phyloP scores from a whole-genome alignment of 2,329 filamentous ascomycete genomes.

The Nectriaceae sp. region DNA sequence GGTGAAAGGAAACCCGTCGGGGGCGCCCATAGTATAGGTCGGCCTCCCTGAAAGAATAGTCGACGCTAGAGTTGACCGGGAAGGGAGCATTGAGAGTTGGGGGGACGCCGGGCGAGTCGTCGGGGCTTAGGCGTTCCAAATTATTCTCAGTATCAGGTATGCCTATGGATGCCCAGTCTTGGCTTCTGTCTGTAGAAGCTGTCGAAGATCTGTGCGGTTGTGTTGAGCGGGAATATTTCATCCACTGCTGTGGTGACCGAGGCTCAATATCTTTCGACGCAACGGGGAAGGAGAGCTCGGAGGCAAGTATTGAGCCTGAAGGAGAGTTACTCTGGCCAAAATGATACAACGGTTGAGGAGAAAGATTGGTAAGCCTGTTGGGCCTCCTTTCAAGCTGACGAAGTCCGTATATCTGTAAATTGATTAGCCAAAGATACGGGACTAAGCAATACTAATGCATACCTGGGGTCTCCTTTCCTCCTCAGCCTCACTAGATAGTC shows the following conservation, averaged over 20 bases:
- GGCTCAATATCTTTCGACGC: too few relatives aligned
- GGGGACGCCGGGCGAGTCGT: neutral
- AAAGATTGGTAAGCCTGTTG: conserved; percentile 20
- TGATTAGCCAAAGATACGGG: conserved; percentile 55
- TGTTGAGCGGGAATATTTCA: too few relatives aligned
- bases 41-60: conserved; percentile 39
- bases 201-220: neutral
- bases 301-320: too few relatives aligned
- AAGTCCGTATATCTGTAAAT: conserved; percentile 39
- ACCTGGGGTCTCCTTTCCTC: conserved; percentile 19
- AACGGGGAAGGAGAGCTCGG: too few relatives aligned
- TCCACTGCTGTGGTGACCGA: too few relatives aligned
- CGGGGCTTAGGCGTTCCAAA: neutral
- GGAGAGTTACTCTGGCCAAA: too few relatives aligned
- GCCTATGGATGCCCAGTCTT: neutral
- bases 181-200: neutral
- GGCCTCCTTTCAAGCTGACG: conserved; percentile 30
- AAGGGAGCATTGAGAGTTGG: conserved; percentile 13
- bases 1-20: conserved; percentile 18
- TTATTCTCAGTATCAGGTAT: neutral
- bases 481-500: neutral
- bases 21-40: conserved; percentile 35
- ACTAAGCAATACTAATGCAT: neutral
- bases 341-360: conserved; percentile 10
- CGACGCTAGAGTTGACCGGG: conserved; percentile 24